Evolutionary conservation across 83 land plant species (phyloP), one percentile per base, ranked within the genome.

Genomic region (Picea mariana): DNA sequence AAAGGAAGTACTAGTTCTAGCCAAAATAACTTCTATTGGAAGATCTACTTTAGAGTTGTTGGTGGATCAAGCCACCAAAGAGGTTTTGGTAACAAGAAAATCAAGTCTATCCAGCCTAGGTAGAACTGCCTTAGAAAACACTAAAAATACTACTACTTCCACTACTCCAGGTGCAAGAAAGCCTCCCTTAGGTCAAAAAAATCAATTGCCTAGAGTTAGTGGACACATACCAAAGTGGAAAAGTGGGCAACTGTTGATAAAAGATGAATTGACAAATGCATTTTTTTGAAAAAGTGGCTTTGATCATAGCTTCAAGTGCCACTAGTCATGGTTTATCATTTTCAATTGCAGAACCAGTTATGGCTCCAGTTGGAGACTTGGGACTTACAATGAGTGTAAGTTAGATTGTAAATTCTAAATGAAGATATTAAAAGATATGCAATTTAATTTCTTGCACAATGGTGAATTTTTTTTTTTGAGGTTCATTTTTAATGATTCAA

Each of bases 201-300:
- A 42, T 20, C 75, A 71, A 20, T 71, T 24, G 1, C 75, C 49
- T 5, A 38, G 75, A 71, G 52, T 71, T 16, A 71, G 75, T 9
- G 52, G 55, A 38, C 49, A 71, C 49, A 71, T 71, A 38, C 75
- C 75, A 23, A 71, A 71, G n/a, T 71, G 75, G 75, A 71, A 40
- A 71, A 71, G 49, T 42, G 75, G 75, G 8, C 52, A 71, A n/a
- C 8, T 71, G 4, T 8, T 12, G 12, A 71, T 71, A 44, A 62
- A 44, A 44, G 6, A 55, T 52, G 62, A 77, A 13, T 7, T 58
- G 0, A 55, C 34, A 9, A 49, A 75, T n/a, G 62, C 79, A 0
- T 77, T n/a, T 78, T 26, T 59, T 78, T 16, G 64, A 58, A 26
- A n/a, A 78, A 26, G 79, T 26, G 64, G 42, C 42, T 0, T 44